Evolutionary conservation across 2,329 filamentous ascomycete genomes (phyloP).

Genomic region (Elsinoe ampelina): DNA sequence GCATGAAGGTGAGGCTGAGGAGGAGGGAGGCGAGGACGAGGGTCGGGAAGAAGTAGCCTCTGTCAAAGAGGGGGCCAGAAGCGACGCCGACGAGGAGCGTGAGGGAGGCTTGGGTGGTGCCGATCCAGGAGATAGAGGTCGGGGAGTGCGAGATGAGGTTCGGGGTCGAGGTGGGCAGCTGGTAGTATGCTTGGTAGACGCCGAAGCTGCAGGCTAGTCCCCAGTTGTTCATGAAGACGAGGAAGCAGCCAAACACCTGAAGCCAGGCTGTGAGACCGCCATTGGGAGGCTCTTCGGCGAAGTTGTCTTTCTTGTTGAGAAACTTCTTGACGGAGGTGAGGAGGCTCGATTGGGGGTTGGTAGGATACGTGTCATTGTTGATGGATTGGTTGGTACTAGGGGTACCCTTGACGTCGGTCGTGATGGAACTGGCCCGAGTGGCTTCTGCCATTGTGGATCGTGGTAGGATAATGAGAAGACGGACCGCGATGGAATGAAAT

Average conservation of each 20-base stretch:
- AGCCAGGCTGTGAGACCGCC: constrained; percentile 34
- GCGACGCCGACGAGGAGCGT: constrained; percentile 27
- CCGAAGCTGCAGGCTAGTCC: constrained; percentile 26
- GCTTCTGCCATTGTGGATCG: background rate
- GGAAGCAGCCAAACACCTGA: constrained; percentile 37
- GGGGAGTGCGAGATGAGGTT: constrained; percentile 18
- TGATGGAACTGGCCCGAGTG: background rate
- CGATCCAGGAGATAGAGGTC: constrained; percentile 29
- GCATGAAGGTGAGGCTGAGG: constrained; percentile 34
- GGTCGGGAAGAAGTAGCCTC: constrained; percentile 22
- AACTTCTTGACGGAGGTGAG: constrained; percentile 3
- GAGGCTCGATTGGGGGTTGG: background rate
- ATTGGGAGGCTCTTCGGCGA: constrained; percentile 25
- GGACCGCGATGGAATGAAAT: background rate
- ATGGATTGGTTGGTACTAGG: background rate
- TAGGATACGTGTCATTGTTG: background rate
- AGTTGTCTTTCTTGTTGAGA: constrained; percentile 10
- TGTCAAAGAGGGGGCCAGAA: constrained; percentile 25
- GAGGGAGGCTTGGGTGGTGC: constrained; percentile 28
- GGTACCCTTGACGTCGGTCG: background rate
- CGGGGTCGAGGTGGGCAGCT: constrained; percentile 16
- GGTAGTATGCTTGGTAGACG: constrained; percentile 28
- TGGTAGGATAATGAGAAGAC: background rate
- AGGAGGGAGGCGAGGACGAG: constrained; percentile 34
- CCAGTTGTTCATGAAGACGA: constrained; percentile 28